phyloP scores from a whole-genome alignment of 495 filamentous ascomycete species.

The Daldinia loculata region DNA sequence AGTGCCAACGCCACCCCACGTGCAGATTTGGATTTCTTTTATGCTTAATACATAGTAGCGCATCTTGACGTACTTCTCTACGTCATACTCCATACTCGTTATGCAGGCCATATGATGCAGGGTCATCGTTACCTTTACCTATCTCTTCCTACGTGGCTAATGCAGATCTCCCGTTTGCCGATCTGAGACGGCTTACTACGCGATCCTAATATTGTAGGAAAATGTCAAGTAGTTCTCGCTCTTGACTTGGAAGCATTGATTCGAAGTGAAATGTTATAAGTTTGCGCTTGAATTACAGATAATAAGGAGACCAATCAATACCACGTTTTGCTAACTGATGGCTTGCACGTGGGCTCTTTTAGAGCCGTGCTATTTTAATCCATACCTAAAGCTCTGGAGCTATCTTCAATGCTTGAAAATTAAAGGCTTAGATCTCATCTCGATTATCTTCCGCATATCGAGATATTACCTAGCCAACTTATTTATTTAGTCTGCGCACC shows the following conservation, averaged over 20 bases:
- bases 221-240: conserved; percentile 4
- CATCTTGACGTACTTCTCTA: conserved; percentile 39
- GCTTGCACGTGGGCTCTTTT: conserved; percentile 13
- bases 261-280: conserved; percentile 10
- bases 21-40: conserved; percentile 15
- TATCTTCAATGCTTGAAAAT: background rate
- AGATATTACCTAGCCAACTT: no score
- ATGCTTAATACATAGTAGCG: conserved; percentile 15
- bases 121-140: conserved; percentile 21
- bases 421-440: background rate
- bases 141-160: conserved; percentile 20
- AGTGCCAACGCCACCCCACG: conserved; percentile 5
- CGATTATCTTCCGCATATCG: background rate
- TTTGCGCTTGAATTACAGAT: conserved; percentile 16
- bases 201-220: conserved; percentile 13
- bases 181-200: conserved; percentile 27
- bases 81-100: conserved; percentile 36
- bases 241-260: background rate
- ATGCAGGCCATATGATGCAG: conserved; percentile 28
- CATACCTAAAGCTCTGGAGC: background rate
- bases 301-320: conserved; percentile 9
- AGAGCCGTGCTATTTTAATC: background rate
- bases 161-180: conserved; percentile 28
- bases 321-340: background rate
- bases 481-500: no score